phyloP scores from a whole-genome alignment of 1,284 basidiomycete species.

The Austroboletus niveus region DNA sequence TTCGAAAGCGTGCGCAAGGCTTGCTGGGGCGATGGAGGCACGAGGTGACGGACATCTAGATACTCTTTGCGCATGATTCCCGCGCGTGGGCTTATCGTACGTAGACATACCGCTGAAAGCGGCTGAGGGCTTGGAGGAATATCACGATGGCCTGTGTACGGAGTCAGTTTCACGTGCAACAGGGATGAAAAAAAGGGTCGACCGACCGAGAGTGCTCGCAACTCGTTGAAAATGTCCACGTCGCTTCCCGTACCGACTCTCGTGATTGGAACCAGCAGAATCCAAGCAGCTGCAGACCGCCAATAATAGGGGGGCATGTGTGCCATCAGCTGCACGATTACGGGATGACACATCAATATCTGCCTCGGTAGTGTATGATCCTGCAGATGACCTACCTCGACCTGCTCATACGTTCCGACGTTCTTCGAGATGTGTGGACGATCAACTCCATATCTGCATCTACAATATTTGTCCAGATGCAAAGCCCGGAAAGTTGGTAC shows the following conservation, averaged over 20 bases:
- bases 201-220: no score
- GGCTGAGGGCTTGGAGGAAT: conserved; percentile 83
- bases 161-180: no score
- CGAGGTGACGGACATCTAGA: conserved; percentile 23
- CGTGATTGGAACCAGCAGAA: conserved; percentile 90
- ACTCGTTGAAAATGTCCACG: no score
- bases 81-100: conserved; percentile 68
- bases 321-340: conserved; percentile 67
- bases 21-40: conserved; percentile 31
- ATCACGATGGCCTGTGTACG: conserved; percentile 78
- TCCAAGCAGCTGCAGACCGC: conserved; percentile 82
- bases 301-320: conserved; percentile 71
- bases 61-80: conserved; percentile 47
- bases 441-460: conserved; percentile 73
- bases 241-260: conserved; percentile 69
- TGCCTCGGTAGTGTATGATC: no score
- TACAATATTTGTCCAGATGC: conserved; percentile 57
- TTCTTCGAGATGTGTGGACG: conserved; percentile 78
- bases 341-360: not conserved
- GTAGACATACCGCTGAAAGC: conserved; percentile 88
- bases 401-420: conserved; percentile 18
- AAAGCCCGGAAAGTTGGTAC: conserved; percentile 72
- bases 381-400: not conserved
- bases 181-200: no score
- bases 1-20: conserved; percentile 45